Evolutionary conservation across 129 eudicot species (phyloP).

Genomic region (Centaurea solstitialis): DNA sequence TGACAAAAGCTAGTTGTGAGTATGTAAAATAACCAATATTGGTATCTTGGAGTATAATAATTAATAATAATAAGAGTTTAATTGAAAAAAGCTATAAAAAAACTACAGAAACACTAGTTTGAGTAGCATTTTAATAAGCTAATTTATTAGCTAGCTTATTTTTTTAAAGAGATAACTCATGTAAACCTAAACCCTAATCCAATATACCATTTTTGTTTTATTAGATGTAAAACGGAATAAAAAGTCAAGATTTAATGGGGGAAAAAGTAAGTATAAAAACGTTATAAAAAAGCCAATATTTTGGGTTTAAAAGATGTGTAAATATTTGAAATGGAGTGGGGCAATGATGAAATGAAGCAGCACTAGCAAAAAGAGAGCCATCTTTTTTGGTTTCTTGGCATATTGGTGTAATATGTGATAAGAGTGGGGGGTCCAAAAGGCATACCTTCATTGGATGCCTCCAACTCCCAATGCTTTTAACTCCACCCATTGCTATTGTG

Average conservation of each 20-base stretch:
- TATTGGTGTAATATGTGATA: conserved; percentile 20
- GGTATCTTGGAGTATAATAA: too few relatives aligned
- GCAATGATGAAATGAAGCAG: conserved; percentile 42
- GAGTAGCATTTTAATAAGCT: too few relatives aligned
- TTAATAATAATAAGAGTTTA: too few relatives aligned
- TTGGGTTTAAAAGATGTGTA: conserved; percentile 30
- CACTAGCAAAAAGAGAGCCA: conserved; percentile 38
- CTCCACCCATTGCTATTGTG: conserved; percentile 33
- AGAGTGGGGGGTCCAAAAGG: conserved; percentile 25
- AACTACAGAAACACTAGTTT: too few relatives aligned
- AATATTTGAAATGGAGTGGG: conserved; percentile 34
- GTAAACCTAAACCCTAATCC: background rate
- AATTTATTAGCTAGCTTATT: too few relatives aligned
- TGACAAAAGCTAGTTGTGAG: too few relatives aligned
- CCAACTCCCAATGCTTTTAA: conserved; percentile 33
- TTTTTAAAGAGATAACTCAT: too few relatives aligned
- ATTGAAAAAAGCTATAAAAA: too few relatives aligned
- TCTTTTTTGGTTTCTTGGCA: conserved; percentile 21
- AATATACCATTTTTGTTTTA: background rate
- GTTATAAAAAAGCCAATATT: conserved; percentile 30
- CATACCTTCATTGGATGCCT: conserved; percentile 38
- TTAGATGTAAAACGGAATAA: background rate
- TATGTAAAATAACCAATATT: too few relatives aligned
- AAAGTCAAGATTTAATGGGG: background rate
- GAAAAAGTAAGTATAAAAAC: background rate